These are phyloP conservation scores for Xylaria sp. DNA, from an alignment of 2,329 filamentous ascomycete genomes.

Conservation along the genomic window DNA sequence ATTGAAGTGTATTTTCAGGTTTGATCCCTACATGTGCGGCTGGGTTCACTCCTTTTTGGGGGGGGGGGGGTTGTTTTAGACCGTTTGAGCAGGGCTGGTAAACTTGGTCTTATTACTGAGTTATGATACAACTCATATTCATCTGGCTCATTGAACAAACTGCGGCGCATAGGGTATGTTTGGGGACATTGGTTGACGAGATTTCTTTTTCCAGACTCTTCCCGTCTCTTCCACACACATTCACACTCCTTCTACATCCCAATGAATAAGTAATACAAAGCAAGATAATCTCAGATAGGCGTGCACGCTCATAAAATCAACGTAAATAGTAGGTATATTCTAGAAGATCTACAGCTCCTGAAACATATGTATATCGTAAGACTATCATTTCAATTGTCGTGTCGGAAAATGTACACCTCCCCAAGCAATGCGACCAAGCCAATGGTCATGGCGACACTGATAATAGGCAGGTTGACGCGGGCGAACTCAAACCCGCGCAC, in stretches of 20 bases:
- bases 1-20: too few relatives aligned
- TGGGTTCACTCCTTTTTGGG: background rate
- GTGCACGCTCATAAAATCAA: too few relatives aligned
- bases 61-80: background rate
- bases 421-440: constrained; percentile 60
- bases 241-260: background rate
- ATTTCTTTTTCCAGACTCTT: too few relatives aligned
- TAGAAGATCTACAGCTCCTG: background rate
- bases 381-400: constrained; percentile 14
- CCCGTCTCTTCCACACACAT: too few relatives aligned
- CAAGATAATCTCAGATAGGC: too few relatives aligned
- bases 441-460: constrained; percentile 67
- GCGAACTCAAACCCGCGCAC: constrained; percentile 70
- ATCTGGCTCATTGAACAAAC: too few relatives aligned
- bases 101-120: too few relatives aligned
- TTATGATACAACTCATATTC: too few relatives aligned
- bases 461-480: constrained; percentile 72
- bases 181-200: too few relatives aligned
- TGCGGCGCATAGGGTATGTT: too few relatives aligned
- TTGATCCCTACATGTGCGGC: background rate
- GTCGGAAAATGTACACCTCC: constrained; percentile 59
- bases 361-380: background rate
- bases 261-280: too few relatives aligned
- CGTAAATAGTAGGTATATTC: background rate
- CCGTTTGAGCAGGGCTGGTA: background rate